Conservation (phyloP, 2,329 filamentous ascomycete genomes). For the Trichoderma brevicompactum region DNA sequence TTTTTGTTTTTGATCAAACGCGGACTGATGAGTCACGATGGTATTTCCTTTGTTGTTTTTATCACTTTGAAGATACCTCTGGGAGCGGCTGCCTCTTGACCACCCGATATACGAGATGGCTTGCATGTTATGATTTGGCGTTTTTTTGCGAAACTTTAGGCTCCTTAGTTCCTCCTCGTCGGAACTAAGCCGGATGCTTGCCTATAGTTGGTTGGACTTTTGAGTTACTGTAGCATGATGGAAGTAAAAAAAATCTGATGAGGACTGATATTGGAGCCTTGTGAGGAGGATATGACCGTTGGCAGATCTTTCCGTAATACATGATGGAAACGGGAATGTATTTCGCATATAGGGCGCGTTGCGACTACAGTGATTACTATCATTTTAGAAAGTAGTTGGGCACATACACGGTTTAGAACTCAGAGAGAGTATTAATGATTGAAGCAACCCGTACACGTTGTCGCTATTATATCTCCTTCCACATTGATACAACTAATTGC, state of each 20-base stretch:
- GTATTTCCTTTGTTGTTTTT: constrained; percentile 30
- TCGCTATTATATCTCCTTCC: neutral
- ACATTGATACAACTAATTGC: neutral
- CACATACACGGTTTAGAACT: neutral
- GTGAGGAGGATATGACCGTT: neutral
- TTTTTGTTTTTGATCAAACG: neutral
- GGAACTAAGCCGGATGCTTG: neutral
- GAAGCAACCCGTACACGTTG: neutral
- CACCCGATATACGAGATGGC: constrained; percentile 31
- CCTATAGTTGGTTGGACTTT: neutral
- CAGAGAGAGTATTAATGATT: neutral
- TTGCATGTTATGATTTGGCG: constrained; percentile 38
- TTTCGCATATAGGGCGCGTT: neutral
- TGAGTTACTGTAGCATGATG: constrained; percentile 3
- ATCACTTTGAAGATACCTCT: constrained; percentile 40
- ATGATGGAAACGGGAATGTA: neutral
- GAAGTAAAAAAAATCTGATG: neutral
- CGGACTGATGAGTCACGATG: constrained; percentile 18
- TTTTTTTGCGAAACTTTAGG: constrained; percentile 32
- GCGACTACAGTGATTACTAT: neutral
- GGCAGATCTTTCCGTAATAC: neutral
- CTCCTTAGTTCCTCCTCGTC: neutral
- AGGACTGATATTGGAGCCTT: neutral
- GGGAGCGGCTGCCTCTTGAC: constrained; percentile 34
- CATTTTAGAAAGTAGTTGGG: neutral